Evolutionary conservation across 805 yeast genomes (phyloP).

Genomic region (Zygoascus ofunaensis): DNA sequence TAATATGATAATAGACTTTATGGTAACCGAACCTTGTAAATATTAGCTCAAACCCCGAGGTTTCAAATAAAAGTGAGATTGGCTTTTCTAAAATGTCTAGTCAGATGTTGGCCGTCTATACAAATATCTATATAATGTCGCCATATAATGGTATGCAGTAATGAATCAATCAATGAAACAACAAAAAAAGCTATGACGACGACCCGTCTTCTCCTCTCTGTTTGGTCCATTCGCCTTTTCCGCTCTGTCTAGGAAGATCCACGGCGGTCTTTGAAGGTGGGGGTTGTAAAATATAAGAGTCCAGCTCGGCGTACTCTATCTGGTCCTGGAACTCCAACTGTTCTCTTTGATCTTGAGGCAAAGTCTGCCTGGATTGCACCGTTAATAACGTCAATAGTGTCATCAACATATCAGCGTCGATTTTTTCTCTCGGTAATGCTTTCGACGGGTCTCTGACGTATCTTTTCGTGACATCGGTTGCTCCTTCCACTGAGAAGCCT

Average conservation of each 20-base stretch:
- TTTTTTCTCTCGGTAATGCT: conserved; percentile 39
- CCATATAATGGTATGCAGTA: too few species aligned
- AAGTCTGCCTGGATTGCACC: conserved; percentile 23
- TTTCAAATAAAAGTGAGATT: too few species aligned
- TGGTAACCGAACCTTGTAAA: too few species aligned
- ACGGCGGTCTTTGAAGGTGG: conserved; percentile 5
- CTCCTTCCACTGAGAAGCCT: conserved; percentile 52
- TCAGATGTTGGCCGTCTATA: too few species aligned
- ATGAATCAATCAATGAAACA: too few species aligned
- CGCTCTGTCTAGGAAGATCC: conserved; percentile 59
- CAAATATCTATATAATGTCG: too few species aligned
- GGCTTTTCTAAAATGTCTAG: too few species aligned
- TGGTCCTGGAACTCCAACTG: conserved; percentile 31
- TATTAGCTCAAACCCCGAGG: too few species aligned
- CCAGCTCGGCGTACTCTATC: conserved; percentile 23
- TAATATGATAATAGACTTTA: too few species aligned
- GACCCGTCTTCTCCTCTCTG: conserved; percentile 69
- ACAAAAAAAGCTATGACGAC: too few species aligned
- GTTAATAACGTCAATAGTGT: conserved; percentile 33
- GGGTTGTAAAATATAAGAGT: conserved; percentile 6
- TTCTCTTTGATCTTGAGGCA: conserved; percentile 32
- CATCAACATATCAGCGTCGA: conserved; percentile 34
- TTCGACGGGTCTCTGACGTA: conserved; percentile 44
- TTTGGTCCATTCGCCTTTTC: conserved; percentile 67
- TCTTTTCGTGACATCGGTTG: conserved; percentile 59